Evolutionary conservation across 139 green algal genomes (phyloP).

Genomic region (Chlorella vulgaris): DNA sequence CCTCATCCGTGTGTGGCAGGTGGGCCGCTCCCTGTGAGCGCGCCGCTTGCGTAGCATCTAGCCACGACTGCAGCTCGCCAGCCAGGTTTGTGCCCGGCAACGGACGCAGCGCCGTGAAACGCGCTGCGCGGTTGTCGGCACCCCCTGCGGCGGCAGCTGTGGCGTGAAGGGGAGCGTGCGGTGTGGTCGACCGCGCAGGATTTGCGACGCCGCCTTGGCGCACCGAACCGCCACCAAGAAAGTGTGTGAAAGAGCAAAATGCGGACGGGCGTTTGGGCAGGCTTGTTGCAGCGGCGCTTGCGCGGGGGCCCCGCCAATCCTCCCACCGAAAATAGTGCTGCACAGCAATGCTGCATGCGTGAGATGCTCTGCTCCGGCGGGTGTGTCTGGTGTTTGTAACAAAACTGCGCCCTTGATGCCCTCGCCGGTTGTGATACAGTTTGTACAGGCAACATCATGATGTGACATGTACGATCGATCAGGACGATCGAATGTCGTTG

Average conservation of each 20-base stretch:
- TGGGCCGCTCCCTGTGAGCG: constrained; percentile 60
- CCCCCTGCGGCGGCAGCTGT: not conserved
- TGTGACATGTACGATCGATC: too few relatives aligned
- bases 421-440: constrained; percentile 44
- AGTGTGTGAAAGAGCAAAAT: constrained; percentile 28
- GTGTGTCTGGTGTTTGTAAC: not conserved
- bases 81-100: too few relatives aligned
- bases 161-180: not conserved
- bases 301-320: not conserved
- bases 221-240: constrained; percentile 20
- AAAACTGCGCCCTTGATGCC: too few relatives aligned
- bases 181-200: constrained; percentile 12
- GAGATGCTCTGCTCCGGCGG: not conserved
- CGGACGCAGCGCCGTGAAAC: too few relatives aligned
- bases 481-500: too few relatives aligned
- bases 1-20: constrained; percentile 79
- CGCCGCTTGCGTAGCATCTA: not conserved
- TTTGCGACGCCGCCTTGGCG: constrained; percentile 13
- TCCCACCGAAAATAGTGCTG: not conserved
- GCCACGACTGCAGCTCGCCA: too few relatives aligned
- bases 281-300: constrained; percentile 28
- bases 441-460: not conserved
- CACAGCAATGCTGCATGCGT: not conserved
- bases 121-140: not conserved
- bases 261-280: constrained; percentile 1